A percentile compares a stretch with the other conserved stretches of the same genome.
phyloP scores from a whole-genome alignment of 2,329 filamentous ascomycete genomes.

The Ascochyta pisi region DNA sequence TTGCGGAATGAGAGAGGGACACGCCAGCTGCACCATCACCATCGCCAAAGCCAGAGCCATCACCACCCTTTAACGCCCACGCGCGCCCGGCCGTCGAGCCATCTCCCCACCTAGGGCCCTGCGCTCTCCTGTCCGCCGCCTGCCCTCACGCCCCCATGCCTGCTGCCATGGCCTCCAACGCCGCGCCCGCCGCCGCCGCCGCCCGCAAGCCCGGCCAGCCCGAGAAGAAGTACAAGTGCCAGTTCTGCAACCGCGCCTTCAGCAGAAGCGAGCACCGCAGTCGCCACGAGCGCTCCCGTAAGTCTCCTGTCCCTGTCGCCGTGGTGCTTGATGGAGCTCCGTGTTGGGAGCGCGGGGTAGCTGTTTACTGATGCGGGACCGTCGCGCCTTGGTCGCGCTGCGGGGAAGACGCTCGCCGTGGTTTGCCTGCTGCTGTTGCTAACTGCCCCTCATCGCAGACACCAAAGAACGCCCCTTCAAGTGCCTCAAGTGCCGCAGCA shows the following conservation, averaged over 20 bases:
- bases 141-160: conserved; percentile 60
- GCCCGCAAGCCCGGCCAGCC: conserved; percentile 77
- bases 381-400: conserved; percentile 43
- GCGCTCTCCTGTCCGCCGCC: conserved; percentile 3
- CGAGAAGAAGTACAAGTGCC: conserved; percentile 99
- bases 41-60: conserved; percentile 37
- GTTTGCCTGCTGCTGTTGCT: conserved; percentile 29
- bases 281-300: conserved; percentile 97
- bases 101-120: conserved; percentile 18
- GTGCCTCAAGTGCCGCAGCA: conserved; percentile 97
- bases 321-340: conserved; percentile 29
- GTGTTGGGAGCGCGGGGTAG: conserved; percentile 34
- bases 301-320: conserved; percentile 55
- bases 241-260: conserved; percentile 97
- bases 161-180: conserved; percentile 70
- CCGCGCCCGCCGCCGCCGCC: conserved; percentile 70
- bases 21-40: conserved; percentile 33
- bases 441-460: conserved; percentile 65
- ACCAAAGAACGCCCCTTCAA: conserved; percentile 99
- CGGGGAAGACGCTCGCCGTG: conserved; percentile 34
- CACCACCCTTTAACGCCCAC: conserved; percentile 47
- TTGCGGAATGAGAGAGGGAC: conserved; percentile 40
- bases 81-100: conserved; percentile 43
- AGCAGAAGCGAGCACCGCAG: conserved; percentile 97
- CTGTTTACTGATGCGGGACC: conserved; percentile 45